These are phyloP conservation scores for Solanum piurae DNA, from an alignment of 257 asterid genomes.

Conservation along the genomic window DNA sequence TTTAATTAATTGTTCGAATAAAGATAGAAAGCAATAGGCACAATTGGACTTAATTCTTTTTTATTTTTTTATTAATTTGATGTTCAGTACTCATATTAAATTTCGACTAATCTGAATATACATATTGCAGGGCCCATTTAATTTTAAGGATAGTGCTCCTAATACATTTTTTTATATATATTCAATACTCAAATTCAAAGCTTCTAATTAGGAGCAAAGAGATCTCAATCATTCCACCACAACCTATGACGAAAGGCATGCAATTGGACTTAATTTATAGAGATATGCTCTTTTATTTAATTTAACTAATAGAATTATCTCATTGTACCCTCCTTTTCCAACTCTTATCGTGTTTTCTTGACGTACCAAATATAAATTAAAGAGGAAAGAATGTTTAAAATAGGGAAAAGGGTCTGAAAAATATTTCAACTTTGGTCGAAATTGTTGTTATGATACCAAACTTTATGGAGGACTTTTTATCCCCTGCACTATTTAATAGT, in stretches of 20 bases:
- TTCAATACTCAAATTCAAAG: not conserved
- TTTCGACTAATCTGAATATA: not conserved
- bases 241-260: no score
- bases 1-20: not conserved
- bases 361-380: no score
- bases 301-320: not conserved
- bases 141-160: not conserved
- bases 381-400: no score
- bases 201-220: not conserved
- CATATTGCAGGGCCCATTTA: not conserved
- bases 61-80: not conserved
- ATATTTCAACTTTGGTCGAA: rapidly evolving
- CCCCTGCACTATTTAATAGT: no score
- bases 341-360: no score
- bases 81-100: not conserved
- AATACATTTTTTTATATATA: no score
- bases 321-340: not conserved
- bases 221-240: no score
- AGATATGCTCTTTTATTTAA: no score
- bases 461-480: no score
- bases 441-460: no score
- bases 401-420: no score
- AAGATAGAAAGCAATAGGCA: not conserved
- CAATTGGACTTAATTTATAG: not conserved
- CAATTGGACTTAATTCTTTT: not conserved